Evolutionary conservation across 228 moss, liverwort and hornwort species (phyloP).

Genomic region (Sphagnum fallax): DNA sequence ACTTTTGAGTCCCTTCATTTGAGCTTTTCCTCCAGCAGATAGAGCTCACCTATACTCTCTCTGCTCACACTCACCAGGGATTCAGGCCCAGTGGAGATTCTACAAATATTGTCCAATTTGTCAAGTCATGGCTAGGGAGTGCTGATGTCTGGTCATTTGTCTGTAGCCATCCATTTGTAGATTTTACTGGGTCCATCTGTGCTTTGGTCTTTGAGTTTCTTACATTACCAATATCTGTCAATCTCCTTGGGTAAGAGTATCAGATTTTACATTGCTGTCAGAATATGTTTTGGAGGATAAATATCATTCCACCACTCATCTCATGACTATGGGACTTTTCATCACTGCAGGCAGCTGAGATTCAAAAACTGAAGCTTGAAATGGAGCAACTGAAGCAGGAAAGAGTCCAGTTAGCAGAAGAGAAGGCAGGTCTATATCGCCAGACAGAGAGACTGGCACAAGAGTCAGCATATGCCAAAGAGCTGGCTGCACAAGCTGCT

Average conservation of each 20-base stretch:
- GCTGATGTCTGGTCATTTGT: not conserved
- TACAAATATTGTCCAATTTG: not conserved
- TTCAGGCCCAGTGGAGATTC: not conserved
- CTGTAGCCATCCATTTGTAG: not conserved
- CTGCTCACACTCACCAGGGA: too few species aligned
- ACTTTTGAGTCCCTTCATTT: not conserved
- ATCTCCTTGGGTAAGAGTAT: too few species aligned
- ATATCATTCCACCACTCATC: too few species aligned
- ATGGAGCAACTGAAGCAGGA: constrained; percentile 59
- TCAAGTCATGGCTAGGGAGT: not conserved
- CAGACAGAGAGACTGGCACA: constrained; percentile 85
- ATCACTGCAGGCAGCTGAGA: constrained; percentile 58
- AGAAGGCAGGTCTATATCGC: constrained; percentile 44
- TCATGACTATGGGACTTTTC: too few species aligned
- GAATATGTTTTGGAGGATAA: too few species aligned
- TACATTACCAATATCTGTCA: too few species aligned
- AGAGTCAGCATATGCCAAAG: constrained; percentile 90
- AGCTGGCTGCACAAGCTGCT: constrained; percentile 88
- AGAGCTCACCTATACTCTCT: too few species aligned
- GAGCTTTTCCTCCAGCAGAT: too few species aligned
- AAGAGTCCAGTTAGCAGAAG: constrained; percentile 56
- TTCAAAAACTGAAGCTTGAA: constrained; percentile 27
- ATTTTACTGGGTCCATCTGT: not conserved
- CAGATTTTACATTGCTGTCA: too few species aligned
- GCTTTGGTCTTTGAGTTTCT: not conserved